A percentile compares a stretch with the other conserved stretches of the same genome.
phyloP scores from a whole-genome alignment of 2,329 filamentous ascomycete genomes.

The Didymella exigua region DNA sequence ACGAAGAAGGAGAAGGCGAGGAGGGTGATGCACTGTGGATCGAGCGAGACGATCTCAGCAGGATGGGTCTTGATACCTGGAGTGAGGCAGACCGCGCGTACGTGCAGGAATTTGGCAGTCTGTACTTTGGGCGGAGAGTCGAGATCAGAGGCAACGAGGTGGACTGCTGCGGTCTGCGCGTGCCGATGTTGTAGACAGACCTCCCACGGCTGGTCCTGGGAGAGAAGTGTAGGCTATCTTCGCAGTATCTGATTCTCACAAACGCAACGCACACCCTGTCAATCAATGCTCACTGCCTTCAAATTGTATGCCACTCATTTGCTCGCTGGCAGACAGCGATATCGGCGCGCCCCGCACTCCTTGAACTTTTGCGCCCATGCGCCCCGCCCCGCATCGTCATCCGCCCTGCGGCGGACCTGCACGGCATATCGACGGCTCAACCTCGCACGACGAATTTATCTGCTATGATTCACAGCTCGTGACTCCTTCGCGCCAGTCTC shows the following conservation, averaged over 20 bases:
- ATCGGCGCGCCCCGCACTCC: constrained; percentile 18
- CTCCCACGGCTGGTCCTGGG: constrained; percentile 1
- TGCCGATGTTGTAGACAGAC: constrained; percentile 48
- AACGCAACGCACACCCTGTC: neutral
- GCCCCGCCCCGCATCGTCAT: constrained; percentile 18
- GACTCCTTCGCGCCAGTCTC: constrained; percentile 1
- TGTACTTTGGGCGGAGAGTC: constrained; percentile 70
- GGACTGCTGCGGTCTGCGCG: constrained; percentile 73
- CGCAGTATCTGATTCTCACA: neutral
- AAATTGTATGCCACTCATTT: constrained; percentile 6
- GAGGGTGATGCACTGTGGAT: constrained; percentile 56
- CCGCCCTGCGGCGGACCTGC: no score
- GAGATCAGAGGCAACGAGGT: constrained; percentile 71
- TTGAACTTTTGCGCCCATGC: constrained; percentile 13
- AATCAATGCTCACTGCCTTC: neutral
- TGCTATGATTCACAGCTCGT: constrained; percentile 12
- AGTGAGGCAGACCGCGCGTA: constrained; percentile 73
- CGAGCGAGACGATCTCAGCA: constrained; percentile 67
- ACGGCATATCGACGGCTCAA: constrained; percentile 13
- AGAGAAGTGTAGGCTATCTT: neutral
- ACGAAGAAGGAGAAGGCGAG: constrained; percentile 43
- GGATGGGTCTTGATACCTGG: constrained; percentile 81
- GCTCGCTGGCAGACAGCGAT: neutral
- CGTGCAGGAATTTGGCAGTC: constrained; percentile 63
- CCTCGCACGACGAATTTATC: constrained; percentile 14